Evolutionary conservation across 129 eudicot genomes (phyloP).

Genomic region (Helichrysum umbraculigerum): DNA sequence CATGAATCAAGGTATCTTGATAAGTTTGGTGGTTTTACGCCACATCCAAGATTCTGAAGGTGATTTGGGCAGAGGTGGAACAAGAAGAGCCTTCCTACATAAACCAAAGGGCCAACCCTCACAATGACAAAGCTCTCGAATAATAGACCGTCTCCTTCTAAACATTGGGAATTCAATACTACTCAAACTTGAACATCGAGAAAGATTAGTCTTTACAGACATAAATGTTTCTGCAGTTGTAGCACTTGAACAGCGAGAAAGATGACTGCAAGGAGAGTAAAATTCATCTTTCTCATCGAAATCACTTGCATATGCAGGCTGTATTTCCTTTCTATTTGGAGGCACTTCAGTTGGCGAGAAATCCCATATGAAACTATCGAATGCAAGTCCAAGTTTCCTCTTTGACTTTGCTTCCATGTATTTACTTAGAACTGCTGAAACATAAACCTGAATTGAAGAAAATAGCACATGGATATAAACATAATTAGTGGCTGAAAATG

Average conservation of each 20-base stretch:
- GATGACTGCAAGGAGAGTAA: constrained; percentile 45
- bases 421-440: constrained; percentile 54
- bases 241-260: constrained; percentile 60
- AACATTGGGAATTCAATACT: constrained; percentile 41
- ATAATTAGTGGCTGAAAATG: neutral
- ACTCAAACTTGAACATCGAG: constrained; percentile 65
- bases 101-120: constrained; percentile 97
- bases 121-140: constrained; percentile 64
- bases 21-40: constrained; percentile 50
- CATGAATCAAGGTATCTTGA: constrained; percentile 31
- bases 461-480: neutral
- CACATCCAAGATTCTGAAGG: constrained; percentile 91
- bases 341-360: constrained; percentile 43
- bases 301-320: constrained; percentile 26
- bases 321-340: constrained; percentile 22
- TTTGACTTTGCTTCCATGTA: constrained; percentile 69
- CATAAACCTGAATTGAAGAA: constrained; percentile 55
- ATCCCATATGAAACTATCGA: constrained; percentile 52
- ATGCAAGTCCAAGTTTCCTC: constrained; percentile 39
- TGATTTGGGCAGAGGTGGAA: constrained; percentile 89
- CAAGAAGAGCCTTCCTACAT: constrained; percentile 67
- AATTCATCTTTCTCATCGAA: constrained; percentile 48
- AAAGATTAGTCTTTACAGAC: constrained; percentile 58
- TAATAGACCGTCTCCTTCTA: constrained; percentile 41
- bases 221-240: constrained; percentile 47